Conservation (phyloP, 2,329 filamentous ascomycete species). For the Biscogniauxia sp. region DNA sequence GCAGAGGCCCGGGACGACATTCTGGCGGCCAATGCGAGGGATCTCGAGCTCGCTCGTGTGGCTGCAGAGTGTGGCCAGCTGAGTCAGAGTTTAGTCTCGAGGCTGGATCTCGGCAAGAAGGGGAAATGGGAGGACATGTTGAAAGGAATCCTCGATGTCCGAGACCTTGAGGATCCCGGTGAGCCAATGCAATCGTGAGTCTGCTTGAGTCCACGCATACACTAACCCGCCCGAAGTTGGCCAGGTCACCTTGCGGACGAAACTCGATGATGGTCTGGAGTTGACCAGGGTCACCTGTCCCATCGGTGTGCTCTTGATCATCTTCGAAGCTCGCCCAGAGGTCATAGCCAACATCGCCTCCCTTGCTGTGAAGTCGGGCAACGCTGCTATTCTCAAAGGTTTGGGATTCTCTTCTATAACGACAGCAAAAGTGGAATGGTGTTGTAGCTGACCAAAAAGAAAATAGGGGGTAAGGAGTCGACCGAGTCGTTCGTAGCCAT, state of each 20-base stretch:
- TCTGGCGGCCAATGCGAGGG: constrained; percentile 79
- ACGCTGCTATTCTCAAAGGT: constrained; percentile 94
- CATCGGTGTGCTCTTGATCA: constrained; percentile 96
- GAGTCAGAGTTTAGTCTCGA: constrained; percentile 79
- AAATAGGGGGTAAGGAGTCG: constrained; percentile 87
- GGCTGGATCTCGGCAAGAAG: constrained; percentile 78
- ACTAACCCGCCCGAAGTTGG: constrained; percentile 57
- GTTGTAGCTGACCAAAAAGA: background rate
- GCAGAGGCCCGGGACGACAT: constrained; percentile 68
- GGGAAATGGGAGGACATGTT: constrained; percentile 99
- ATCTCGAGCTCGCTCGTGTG: constrained; percentile 71
- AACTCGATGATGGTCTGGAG: constrained; percentile 79
- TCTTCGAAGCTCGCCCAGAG: constrained; percentile 96
- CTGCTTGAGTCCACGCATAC: background rate
- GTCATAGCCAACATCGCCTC: constrained; percentile 98
- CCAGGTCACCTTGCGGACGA: constrained; percentile 76
- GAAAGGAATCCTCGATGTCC: constrained; percentile 87
- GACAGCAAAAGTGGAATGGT: background rate
- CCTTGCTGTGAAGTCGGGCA: constrained; percentile 93
- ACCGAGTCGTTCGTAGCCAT: constrained; percentile 94
- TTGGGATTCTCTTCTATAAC: background rate
- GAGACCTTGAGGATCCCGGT: constrained; percentile 82
- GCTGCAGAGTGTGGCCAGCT: constrained; percentile 74
- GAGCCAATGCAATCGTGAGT: constrained; percentile 34
- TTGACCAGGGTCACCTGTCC: constrained; percentile 89